Evolutionary conservation across 176 grass and related monocot species (phyloP), one percentile per base, ranked within the genome.

Genomic region (Eremochloa ophiuroides): DNA sequence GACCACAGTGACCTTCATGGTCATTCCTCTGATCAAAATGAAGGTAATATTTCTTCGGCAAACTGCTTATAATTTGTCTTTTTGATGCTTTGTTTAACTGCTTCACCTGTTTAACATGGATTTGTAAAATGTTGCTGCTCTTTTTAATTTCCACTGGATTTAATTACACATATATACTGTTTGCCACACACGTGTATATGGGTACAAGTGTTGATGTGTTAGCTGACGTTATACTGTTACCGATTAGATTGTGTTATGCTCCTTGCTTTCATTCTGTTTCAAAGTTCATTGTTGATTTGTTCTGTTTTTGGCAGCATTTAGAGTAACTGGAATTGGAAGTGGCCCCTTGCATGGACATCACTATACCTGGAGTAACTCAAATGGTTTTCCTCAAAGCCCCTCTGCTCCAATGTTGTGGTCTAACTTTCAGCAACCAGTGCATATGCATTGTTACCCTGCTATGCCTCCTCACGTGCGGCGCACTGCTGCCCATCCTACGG

Each of bases 341-440:
- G 85, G 78, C 41, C 84, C 86, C 13, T 63, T 87, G 78, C 78
- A 87, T 62, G 78, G 86, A 34, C 84, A 85, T 22, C 81, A 85
- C 73, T 84, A 89, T 56, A 62, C 30, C 60, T 94, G 87, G 89
- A 87, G 65, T 72, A 86, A 76, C 67, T 53, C 81, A 84, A 89
- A 89, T 80, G 68, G 31, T 74, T 88, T 87, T 80, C 84, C 85
- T 62, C 84, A 89, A 72, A 83, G 79, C 11, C 77, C 86, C 26
- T 66, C 77, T 66, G 75, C 77, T 74, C 78, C 92, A 62, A 76
- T 91, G 73, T 14, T 87, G 61, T 94, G 89, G 92, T 38, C 84
- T 0, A 91, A 87, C 75, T 72, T 88, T 48, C 88, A 86, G 77
- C 85, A 85, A 26, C 80, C 79, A n/a, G 61, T 82, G 73, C 89